These are phyloP conservation scores for Pseudozyma pruni DNA, from an alignment of 1,284 basidiomycete species.

Conservation along the genomic window DNA sequence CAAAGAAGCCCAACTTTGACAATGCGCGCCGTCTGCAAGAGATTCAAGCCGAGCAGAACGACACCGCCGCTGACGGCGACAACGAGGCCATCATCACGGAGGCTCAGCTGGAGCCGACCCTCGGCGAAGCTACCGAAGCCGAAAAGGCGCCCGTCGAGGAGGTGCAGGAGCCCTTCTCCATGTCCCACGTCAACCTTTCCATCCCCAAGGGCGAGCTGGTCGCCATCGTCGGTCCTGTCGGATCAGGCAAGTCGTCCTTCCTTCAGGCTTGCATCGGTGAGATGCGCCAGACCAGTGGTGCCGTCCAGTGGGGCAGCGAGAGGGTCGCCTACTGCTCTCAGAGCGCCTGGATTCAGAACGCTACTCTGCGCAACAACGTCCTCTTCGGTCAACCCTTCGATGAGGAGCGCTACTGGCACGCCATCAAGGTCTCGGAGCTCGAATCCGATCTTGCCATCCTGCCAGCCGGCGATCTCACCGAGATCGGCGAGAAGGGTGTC, in stretches of 20 bases:
- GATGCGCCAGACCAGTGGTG: conserved; percentile 57
- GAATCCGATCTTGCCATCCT: conserved; percentile 77
- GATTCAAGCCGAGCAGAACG: conserved; percentile 43
- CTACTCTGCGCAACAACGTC: conserved; percentile 74
- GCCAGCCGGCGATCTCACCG: conserved; percentile 79
- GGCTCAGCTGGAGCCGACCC: conserved; percentile 27
- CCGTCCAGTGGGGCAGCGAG: conserved; percentile 60
- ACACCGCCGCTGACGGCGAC: conserved; percentile 22
- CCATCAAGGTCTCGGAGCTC: conserved; percentile 55
- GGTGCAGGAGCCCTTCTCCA: conserved; percentile 53
- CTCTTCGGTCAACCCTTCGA: conserved; percentile 70
- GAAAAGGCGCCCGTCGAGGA: conserved; percentile 20
- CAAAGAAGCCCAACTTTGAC: conserved; percentile 24
- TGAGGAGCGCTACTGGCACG: conserved; percentile 72
- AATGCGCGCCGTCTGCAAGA: conserved; percentile 28
- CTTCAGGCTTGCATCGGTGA: conserved; percentile 64
- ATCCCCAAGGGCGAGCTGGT: conserved; percentile 55
- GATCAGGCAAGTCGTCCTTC: conserved; percentile 65
- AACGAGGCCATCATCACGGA: conserved; percentile 31
- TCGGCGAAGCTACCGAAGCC: conserved; percentile 15
- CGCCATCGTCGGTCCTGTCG: conserved; percentile 65
- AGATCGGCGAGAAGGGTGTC: conserved; percentile 71
- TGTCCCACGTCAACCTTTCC: conserved; percentile 46
- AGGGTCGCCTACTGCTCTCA: conserved; percentile 82
- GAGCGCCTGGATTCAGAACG: conserved; percentile 88